A percentile compares a stretch with the other conserved stretches of the same genome.
phyloP scores from a whole-genome alignment of 2,329 filamentous ascomycete species.

The Aspergillus pseudoglaucus region DNA sequence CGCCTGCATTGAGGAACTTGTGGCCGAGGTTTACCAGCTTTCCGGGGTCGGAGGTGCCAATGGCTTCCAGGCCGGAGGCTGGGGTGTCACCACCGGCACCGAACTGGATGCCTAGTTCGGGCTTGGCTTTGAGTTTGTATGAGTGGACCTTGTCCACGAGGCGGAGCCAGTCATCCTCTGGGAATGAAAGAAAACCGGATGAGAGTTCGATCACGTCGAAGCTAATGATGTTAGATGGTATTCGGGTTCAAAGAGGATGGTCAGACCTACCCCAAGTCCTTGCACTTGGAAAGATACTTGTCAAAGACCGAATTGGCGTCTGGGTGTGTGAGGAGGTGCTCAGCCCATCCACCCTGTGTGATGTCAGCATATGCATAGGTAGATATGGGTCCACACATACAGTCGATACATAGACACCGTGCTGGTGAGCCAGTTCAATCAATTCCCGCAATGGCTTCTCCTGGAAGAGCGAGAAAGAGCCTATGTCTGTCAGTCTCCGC shows the following conservation, averaged over 20 bases:
- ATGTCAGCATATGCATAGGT: background rate
- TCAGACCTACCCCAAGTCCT: slow-evolving; percentile 39
- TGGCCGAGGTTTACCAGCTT: slow-evolving; percentile 46
- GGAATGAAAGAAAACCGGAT: slow-evolving; percentile 49
- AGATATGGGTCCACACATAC: slow-evolving; percentile 15
- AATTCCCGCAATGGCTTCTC: slow-evolving; percentile 42
- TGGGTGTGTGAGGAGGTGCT: slow-evolving; percentile 47
- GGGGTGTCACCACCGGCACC: slow-evolving; percentile 51
- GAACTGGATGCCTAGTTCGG: slow-evolving; percentile 53
- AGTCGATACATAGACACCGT: slow-evolving; percentile 50
- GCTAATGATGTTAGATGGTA: slow-evolving; percentile 14
- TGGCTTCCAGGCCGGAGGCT: slow-evolving; percentile 40
- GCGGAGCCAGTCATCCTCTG: slow-evolving; percentile 49
- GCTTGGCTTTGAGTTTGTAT: slow-evolving; percentile 47
- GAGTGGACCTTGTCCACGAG: slow-evolving; percentile 45
- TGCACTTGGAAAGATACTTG: slow-evolving; percentile 47
- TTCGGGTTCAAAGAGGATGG: background rate
- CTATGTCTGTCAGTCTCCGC: slow-evolving; percentile 13
- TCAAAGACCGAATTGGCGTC: slow-evolving; percentile 43
- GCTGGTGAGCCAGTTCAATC: slow-evolving; percentile 44
- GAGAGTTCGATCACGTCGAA: slow-evolving; percentile 52
- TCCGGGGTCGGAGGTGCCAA: slow-evolving; percentile 45
- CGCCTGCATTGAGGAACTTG: slow-evolving; percentile 46
- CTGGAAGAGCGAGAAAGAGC: slow-evolving; percentile 47
- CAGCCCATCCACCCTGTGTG: slow-evolving; percentile 47